phyloP scores from a whole-genome alignment of 129 eudicot species.

The Arctium minus region DNA sequence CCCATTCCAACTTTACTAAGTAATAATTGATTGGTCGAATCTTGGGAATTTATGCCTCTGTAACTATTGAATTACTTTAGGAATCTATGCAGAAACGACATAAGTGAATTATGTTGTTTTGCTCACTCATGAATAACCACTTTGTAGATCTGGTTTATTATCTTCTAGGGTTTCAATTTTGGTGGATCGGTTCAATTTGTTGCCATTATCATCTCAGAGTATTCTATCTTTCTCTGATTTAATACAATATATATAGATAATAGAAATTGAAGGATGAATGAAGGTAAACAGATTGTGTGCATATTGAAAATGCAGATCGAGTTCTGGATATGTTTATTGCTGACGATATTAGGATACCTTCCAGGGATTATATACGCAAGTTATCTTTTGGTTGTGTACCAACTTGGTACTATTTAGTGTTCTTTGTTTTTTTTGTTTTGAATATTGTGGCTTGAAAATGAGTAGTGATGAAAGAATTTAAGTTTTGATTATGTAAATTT shows the following conservation, averaged over 20 bases:
- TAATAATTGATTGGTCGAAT: background rate
- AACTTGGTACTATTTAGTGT: background rate
- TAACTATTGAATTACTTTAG: background rate
- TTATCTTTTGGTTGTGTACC: conserved; percentile 58
- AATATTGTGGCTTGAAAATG: conserved; percentile 2
- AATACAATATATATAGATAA: too few species aligned
- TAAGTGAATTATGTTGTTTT: background rate
- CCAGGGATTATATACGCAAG: conserved; percentile 77
- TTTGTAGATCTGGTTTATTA: too few species aligned
- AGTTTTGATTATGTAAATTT: background rate
- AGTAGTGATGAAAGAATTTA: conserved; percentile 7
- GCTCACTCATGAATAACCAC: background rate
- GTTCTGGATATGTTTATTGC: conserved; percentile 77
- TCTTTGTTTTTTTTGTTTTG: too few species aligned
- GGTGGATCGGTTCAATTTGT: too few species aligned
- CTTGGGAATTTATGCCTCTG: background rate
- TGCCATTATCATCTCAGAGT: too few species aligned
- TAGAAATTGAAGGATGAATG: background rate
- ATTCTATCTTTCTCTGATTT: too few species aligned
- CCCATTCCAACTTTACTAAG: background rate
- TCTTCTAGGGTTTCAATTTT: too few species aligned
- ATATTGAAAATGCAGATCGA: conserved; percentile 38
- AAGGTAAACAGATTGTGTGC: background rate
- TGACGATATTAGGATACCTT: conserved; percentile 70
- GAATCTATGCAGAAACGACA: background rate